Evolutionary conservation across 2,329 filamentous ascomycete genomes (phyloP).

Genomic region (Cercospora janseana): DNA sequence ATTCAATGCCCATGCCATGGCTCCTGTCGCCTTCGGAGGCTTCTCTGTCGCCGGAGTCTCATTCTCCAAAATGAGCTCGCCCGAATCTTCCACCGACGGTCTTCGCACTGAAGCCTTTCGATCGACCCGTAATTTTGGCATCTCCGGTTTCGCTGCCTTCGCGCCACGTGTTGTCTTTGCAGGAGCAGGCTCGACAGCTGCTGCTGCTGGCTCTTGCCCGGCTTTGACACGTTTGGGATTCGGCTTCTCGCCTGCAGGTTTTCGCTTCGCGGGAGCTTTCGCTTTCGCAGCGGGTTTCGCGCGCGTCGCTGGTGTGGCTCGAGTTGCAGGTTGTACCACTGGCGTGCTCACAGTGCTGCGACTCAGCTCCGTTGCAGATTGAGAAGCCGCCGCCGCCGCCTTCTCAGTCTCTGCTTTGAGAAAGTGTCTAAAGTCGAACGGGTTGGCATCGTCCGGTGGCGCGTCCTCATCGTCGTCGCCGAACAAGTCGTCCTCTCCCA

Average conservation of each 20-base stretch:
- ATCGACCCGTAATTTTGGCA: conserved; percentile 32
- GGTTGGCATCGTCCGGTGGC: conserved; percentile 46
- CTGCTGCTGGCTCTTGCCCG: conserved; percentile 23
- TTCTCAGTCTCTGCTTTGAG: conserved; percentile 36
- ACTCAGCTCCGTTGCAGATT: conserved; percentile 19
- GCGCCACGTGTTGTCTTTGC: conserved; percentile 2
- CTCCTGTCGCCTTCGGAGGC: conserved; percentile 22
- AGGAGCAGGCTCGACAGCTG: conserved; percentile 8
- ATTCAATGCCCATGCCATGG: conserved; percentile 33
- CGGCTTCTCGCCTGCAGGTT: conserved; percentile 24
- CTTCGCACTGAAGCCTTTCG: conserved; percentile 32
- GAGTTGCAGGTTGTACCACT: conserved; percentile 19
- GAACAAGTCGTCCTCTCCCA: conserved; percentile 31
- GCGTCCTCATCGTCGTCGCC: conserved; percentile 38
- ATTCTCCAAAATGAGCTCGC: conserved; percentile 38
- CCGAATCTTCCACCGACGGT: conserved; percentile 33
- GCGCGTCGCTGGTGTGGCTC: conserved; percentile 22
- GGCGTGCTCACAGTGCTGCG: conserved; percentile 30
- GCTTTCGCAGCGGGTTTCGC: conserved; percentile 15
- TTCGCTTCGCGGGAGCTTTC: conserved; percentile 26
- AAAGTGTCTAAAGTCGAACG: conserved; percentile 52
- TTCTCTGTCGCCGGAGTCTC: conserved; percentile 31
- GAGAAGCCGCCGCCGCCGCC: conserved; percentile 22
- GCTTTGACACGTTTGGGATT: conserved; percentile 33
- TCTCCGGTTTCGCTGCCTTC: conserved; percentile 19